Conservation (phyloP, 345 rosid species). For the Citrus sinensis region DVS_A1.0 CM039169.1:6351501-6352000, state of each 20-base stretch:
- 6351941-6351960: neutral
- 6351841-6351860: neutral
- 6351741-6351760: slow-evolving; percentile 15
- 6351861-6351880: neutral
- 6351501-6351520: slow-evolving; percentile 97
- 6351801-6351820: slow-evolving; percentile 10
- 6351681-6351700: slow-evolving; percentile 97
- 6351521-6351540: slow-evolving; percentile 88
- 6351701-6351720: slow-evolving; percentile 69
- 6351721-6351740: slow-evolving; percentile 91
- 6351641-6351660: slow-evolving; percentile 79
- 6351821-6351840: neutral
- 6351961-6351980: neutral
- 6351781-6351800: neutral
- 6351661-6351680: slow-evolving; percentile 97
- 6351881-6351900: neutral
- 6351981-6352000: neutral
- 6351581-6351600: slow-evolving; percentile 46
- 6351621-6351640: slow-evolving; percentile 20
- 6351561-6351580: slow-evolving; percentile 90
- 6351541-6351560: slow-evolving; percentile 98
- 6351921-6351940: neutral
- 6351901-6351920: neutral
- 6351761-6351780: neutral
- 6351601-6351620: slow-evolving; percentile 17